phyloP scores from a whole-genome alignment of 2,329 filamentous ascomycete genomes.

The Pyricularia grisea region DNA sequence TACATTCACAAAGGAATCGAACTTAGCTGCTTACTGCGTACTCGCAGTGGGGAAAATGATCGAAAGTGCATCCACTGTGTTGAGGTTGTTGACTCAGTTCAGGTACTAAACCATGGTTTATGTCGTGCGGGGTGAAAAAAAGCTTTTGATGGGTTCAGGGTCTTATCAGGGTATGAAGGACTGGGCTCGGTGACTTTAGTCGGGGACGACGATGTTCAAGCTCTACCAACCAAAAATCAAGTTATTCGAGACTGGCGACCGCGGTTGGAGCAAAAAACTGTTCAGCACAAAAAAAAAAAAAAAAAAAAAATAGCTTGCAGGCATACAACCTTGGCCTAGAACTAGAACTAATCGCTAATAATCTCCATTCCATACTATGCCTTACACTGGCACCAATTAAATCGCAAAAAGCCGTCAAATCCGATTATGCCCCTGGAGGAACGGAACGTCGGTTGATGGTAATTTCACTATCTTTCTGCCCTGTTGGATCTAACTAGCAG shows the following conservation, averaged over 20 bases:
- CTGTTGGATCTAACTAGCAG: not conserved
- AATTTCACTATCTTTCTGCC: not conserved
- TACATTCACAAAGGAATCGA: too few relatives aligned
- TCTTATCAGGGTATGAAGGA: not conserved
- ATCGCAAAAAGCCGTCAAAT: not conserved
- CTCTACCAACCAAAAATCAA: too few relatives aligned
- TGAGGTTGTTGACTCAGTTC: not conserved
- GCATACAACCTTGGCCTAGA: too few relatives aligned
- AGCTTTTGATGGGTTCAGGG: not conserved
- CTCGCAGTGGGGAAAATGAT: too few relatives aligned
- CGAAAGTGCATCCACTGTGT: not conserved
- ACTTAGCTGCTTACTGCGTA: too few relatives aligned
- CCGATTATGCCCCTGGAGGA: not conserved
- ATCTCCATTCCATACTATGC: too few relatives aligned
- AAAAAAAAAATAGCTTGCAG: too few relatives aligned
- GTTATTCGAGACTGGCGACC: too few relatives aligned
- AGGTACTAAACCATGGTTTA: not conserved
- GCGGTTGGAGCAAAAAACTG: too few relatives aligned
- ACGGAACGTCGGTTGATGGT: not conserved
- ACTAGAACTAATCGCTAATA: too few relatives aligned
- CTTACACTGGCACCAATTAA: not conserved
- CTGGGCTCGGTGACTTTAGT: not conserved
- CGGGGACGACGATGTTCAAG: not conserved
- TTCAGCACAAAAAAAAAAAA: too few relatives aligned
- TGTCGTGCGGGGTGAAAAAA: not conserved